Evolutionary conservation across 306 rosid genomes (phyloP), one percentile per base, ranked within the genome.

Genomic region (Fragaria ananassa): DNA sequence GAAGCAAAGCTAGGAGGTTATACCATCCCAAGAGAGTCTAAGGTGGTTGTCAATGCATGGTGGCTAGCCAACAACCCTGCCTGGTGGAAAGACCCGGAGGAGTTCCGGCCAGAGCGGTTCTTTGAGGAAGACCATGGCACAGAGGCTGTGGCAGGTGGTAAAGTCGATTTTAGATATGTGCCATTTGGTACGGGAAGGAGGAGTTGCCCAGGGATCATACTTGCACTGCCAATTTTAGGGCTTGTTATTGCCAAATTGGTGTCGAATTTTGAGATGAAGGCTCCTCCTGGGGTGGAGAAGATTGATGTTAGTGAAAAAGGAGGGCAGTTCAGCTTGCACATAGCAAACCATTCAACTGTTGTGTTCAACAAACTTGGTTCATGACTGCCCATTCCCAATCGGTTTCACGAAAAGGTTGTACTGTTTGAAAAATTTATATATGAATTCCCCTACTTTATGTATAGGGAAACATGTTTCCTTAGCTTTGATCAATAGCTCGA

Each of bases 11-110:
- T 93, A 25, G 96, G 95, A 58, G 88, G 83, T 5, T 88, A 79
- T 57, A 89, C 70, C 17, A 87, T 93, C 60, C 96, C 97, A 4
- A 90, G 79, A 61, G 98, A 93, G 80, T 87, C 91, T 0, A 93
- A 93, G 85, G 96, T 93, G 45, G 90, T 90, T 3, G 96, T 90
- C 62, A 93, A 90, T 78, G 98, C 96, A 1, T 93, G 98, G 97
- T 90, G 96, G 96, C 86, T 93, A 19, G 91, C 91, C 9, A 93
- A 93, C 77, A 93, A 90, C 79, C 98, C 96, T 0, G 57, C 56
- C 10, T 90, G 96, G 94, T 93, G 98, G 98, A 77, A 78, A 34
- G 81, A 87, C 9, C 93, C 98, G 0, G 84, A 89, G 46, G 91
- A 90, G 81, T 93, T 93, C 35, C 77, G 90, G 76, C 98, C 98